These are phyloP conservation scores for Blastobotrys attinorum DNA, from an alignment of 805 yeast genomes.

Conservation along the genomic window DNA sequence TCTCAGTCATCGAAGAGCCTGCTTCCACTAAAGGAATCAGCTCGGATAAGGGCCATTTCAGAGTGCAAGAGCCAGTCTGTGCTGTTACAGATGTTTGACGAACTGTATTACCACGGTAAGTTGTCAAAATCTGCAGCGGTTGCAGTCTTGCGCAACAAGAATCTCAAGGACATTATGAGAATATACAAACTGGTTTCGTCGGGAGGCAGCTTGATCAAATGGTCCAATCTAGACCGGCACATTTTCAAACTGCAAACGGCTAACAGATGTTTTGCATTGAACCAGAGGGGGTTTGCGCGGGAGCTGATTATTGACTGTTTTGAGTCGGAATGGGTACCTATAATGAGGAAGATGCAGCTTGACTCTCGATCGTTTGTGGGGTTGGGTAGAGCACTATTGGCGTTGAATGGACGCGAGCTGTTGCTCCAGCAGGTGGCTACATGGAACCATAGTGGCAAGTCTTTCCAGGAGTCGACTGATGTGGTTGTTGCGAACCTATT, in stretches of 20 bases:
- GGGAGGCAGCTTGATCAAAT: conserved; percentile 22
- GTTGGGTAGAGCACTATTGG: conserved; percentile 11
- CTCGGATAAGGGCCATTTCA: not conserved
- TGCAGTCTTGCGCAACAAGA: conserved; percentile 17
- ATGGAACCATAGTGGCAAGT: not conserved
- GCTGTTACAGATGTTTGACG: conserved; percentile 19
- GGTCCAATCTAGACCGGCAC: conserved; percentile 20
- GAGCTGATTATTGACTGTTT: conserved; percentile 16
- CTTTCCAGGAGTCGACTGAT: not conserved
- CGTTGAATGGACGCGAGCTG: conserved; percentile 2
- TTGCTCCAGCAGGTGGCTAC: not conserved
- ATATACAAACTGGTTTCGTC: conserved; percentile 18
- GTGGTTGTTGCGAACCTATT: not conserved
- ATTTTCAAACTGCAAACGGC: conserved; percentile 23
- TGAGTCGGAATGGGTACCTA: conserved; percentile 16
- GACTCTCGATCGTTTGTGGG: conserved; percentile 4
- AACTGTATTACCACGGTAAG: conserved; percentile 22
- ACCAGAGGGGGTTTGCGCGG: conserved; percentile 15
- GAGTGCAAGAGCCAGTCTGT: conserved; percentile 3
- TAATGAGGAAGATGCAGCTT: conserved; percentile 5
- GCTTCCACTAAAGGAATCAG: not conserved
- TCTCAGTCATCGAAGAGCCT: not conserved
- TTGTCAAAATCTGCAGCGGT: conserved; percentile 19
- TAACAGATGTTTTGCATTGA: conserved; percentile 22
- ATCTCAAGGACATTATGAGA: conserved; percentile 18